Evolutionary conservation across 2,329 filamentous ascomycete genomes (phyloP), one percentile per base, ranked within the genome.

Genomic region (Sordariomycetes sp.): DNA sequence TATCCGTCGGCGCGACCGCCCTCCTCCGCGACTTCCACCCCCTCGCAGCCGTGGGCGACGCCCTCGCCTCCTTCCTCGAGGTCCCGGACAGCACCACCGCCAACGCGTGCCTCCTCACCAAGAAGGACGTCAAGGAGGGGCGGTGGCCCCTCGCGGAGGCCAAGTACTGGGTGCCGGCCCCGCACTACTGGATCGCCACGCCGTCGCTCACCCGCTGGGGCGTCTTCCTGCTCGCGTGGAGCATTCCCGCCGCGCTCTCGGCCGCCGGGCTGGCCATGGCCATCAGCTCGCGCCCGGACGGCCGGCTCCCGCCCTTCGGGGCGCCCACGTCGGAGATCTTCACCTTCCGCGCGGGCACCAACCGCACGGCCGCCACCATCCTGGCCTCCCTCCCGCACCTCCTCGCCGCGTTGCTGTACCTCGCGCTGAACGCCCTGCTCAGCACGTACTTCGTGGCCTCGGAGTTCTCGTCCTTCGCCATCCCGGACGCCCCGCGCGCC

Each of bases 31-130:
- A 65, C 20, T 74, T 76, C 62, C 65, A 67, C 18, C 77, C 76
- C 1, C 71, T 81, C 4, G 72, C 75, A 18, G 80, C 77, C 0
- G 69, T 80, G 3, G 78, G 78, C 35, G 79, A 81, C 61, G 75
- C 76, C 32, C 67, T 81, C n/a, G 64, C 71, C 5, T 80, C 78
- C 1, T 80, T 81, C 59, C 71, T 81, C 53, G 66, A 68, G 14
- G 69, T 72, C 1, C 73, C 77, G 0, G 78, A 81, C 62, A 65
- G 66, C 1, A 71, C 69, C 1, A 79, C 77, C 0, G 68, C 67
- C 32, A 71, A 70, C 20, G 69, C 70, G 6, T 80, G 75, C 59
- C 70, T 81, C 16, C 64, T 81, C 54, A 73, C 72, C 58, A 79
- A 79, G 61, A 58, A 64, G 18, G 78, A 81, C 59, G 69, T 79